Percentiles rank a stretch among this genome's conserved stretches.
These are phyloP conservation scores for Coelastrella sp. DNA, from an alignment of 139 green algal genomes.

Conservation along the genomic window DNA sequence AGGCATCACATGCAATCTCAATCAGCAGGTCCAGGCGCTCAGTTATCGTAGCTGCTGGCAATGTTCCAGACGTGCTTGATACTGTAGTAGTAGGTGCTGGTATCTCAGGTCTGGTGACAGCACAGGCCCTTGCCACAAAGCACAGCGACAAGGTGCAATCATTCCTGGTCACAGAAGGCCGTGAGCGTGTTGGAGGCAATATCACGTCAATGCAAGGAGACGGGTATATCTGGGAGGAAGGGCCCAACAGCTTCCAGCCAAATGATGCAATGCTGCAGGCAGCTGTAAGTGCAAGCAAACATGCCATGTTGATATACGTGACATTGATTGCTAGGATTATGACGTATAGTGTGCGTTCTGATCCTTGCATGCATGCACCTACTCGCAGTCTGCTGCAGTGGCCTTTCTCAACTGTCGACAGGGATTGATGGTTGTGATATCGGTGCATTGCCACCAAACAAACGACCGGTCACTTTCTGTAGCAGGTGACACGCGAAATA, in stretches of 20 bases:
- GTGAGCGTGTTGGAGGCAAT: conserved; percentile 98
- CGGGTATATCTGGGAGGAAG: conserved; percentile 98
- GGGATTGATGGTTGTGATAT: too few relatives aligned
- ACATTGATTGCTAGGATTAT: too few relatives aligned
- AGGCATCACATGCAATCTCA: too few relatives aligned
- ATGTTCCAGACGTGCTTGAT: conserved; percentile 30
- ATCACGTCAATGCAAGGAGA: conserved; percentile 88
- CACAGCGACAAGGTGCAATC: conserved; percentile 64
- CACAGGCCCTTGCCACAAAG: conserved; percentile 78
- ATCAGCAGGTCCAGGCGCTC: not conserved
- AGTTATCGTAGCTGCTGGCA: not conserved
- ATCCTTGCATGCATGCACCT: too few relatives aligned
- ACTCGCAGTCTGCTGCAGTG: too few relatives aligned
- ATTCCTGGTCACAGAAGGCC: conserved; percentile 95
- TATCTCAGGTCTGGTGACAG: conserved; percentile 81
- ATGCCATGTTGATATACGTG: too few relatives aligned
- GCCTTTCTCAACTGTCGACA: too few relatives aligned
- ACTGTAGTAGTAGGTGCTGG: conserved; percentile 51
- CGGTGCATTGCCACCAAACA: too few relatives aligned
- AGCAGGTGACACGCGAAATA: too few relatives aligned
- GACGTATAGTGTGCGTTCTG: too few relatives aligned
- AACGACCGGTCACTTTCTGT: too few relatives aligned
- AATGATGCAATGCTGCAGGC: conserved; percentile 95
- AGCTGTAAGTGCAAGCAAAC: conserved; percentile 68
- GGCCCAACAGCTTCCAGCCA: conserved; percentile 99